Conservation (phyloP, 2,329 filamentous ascomycete species). For the Mycocentrospora acerina region DNA sequence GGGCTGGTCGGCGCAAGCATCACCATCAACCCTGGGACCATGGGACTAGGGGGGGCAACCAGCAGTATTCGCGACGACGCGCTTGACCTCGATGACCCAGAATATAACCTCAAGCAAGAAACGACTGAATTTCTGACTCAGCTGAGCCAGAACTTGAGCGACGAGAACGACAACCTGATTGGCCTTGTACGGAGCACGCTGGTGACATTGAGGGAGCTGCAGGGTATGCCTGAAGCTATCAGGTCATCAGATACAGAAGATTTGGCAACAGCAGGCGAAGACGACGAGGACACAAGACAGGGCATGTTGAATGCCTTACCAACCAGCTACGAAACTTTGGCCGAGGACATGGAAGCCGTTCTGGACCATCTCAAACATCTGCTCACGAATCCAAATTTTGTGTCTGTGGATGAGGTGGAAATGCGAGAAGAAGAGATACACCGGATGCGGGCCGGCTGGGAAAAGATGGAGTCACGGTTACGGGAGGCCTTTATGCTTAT, state of each 20-base stretch:
- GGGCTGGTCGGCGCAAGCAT: conserved; percentile 52
- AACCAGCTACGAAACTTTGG: conserved; percentile 68
- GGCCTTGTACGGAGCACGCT: conserved; percentile 71
- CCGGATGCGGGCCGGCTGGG: conserved; percentile 80
- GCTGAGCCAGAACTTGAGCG: conserved; percentile 77
- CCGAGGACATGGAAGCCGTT: conserved; percentile 71
- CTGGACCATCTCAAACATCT: conserved; percentile 80
- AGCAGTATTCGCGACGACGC: conserved; percentile 56
- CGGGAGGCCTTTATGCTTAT: conserved; percentile 87
- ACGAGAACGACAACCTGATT: conserved; percentile 86
- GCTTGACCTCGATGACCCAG: conserved; percentile 55
- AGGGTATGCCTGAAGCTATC: conserved; percentile 52
- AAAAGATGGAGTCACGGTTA: conserved; percentile 91
- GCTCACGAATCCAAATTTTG: conserved; percentile 93
- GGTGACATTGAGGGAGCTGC: conserved; percentile 66
- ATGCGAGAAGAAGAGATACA: conserved; percentile 89
- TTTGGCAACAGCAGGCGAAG: conserved; percentile 29
- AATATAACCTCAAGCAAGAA: conserved; percentile 76
- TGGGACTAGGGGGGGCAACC: conserved; percentile 25
- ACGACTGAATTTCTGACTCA: conserved; percentile 89
- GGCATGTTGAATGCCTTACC: conserved; percentile 51
- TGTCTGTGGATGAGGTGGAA: conserved; percentile 90
- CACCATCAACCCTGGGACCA: conserved; percentile 45
- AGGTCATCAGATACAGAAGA: conserved; percentile 26
- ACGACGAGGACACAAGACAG: conserved; percentile 33